Evolutionary conservation across 345 rosid genomes (phyloP), one percentile per base, ranked within the genome.

Genomic region (Arabidopsis suecica): DNA sequence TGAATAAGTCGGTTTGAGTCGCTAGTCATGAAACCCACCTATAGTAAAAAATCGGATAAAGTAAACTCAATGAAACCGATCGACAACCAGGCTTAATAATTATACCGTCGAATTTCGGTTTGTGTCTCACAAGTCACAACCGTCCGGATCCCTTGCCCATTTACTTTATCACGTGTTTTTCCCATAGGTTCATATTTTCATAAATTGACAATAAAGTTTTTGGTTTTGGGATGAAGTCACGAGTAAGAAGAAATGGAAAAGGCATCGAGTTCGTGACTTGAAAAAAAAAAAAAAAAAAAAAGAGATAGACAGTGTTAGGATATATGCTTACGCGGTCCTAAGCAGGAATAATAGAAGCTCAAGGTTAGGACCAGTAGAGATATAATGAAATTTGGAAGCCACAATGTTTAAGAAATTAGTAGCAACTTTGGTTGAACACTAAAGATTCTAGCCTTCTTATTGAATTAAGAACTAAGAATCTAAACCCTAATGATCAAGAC

Each of bases 351-450:
- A 9, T 13, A 7, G 51, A 25, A 23, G 12, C 36, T 25, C 41
- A 5, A 50, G 28, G 13, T 62, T 25, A 13, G 51, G 67, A 42
- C 67, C 51, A 62, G 37, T 62, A 42, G 33, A 60, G 5, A 13
- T 62, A 9, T 42, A 16, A 9, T 62, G 12, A 14, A 62, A 25
- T 62, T 62, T 28, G 36, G 9, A 13, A 20, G 55, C 22, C 10
- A 30, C 18, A 55, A 28, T 28, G 36, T 28, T 30, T 38, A 36
- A 37, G 60, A 59, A 59, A 18, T 59, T 36, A 36, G 28, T 18
- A 20, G 30, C 64, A 20, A 38, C 28, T 34, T 34, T 34, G 28
- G 28, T 58, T 58, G 42, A 58, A 32, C 34, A 25, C 57, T 22
- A 5, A 55, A 23, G 25, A 23, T 1, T 23, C 25, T 23, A 23